These are phyloP conservation scores for Taphrina sp. DNA, from an alignment of 1,139 yeast genomes.

Conservation along the genomic window DNA sequence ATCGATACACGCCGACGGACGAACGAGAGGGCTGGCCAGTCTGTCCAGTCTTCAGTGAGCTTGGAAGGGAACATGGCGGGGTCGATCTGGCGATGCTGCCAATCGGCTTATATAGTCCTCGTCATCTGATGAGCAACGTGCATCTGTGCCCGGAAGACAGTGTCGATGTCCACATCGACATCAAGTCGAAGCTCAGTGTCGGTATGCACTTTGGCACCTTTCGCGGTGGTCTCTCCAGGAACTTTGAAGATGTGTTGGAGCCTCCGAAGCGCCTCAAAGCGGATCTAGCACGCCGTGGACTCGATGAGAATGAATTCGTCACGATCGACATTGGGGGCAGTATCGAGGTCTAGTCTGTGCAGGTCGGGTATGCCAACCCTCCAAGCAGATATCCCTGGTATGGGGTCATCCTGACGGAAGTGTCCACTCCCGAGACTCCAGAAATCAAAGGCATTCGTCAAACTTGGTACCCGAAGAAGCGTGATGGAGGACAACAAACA, in stretches of 20 bases:
- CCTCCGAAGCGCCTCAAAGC: constrained; percentile 47
- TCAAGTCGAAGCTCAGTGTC: constrained; percentile 61
- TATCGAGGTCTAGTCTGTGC: no score
- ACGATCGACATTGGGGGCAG: constrained; percentile 30
- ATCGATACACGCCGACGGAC: constrained; percentile 53
- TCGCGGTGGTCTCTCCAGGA: constrained; percentile 67
- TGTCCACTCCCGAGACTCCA: no score
- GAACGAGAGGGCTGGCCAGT: constrained; percentile 33
- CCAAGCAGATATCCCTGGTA: no score
- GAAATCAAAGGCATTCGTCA: no score
- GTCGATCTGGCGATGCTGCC: constrained; percentile 68
- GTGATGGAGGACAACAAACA: no score
- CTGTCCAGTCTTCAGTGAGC: constrained; percentile 51
- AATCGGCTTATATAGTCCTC: constrained; percentile 91
- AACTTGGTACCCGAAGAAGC: no score
- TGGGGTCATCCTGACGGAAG: no score
- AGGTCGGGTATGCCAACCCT: no score
- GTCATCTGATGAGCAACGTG: constrained; percentile 85
- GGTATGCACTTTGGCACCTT: constrained; percentile 97
- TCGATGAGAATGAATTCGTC: constrained; percentile 16
- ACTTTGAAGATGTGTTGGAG: constrained; percentile 68
- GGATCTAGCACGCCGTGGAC: neutral
- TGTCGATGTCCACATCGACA: constrained; percentile 61
- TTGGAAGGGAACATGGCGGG: constrained; percentile 60
- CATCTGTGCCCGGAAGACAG: constrained; percentile 84